Conservation (phyloP, 495 filamentous ascomycete genomes). For the Aspergillus cavernicola region DNA sequence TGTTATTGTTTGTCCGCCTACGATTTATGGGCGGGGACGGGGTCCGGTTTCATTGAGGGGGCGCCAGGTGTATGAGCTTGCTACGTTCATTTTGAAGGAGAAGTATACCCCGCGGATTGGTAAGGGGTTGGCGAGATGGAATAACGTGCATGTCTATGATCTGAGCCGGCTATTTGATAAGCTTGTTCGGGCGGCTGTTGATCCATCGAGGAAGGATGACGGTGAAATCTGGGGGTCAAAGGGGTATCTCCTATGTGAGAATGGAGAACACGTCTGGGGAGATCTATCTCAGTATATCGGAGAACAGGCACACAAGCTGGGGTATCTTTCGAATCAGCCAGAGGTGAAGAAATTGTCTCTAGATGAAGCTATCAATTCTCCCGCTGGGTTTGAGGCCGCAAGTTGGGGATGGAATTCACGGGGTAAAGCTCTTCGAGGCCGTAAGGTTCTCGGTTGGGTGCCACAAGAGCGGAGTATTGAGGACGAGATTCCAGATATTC, state of each 20-base stretch:
- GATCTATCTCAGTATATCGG: conserved; percentile 56
- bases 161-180: conserved; percentile 52
- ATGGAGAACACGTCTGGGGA: conserved; percentile 65
- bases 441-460: conserved; percentile 58
- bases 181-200: conserved; percentile 52
- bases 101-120: conserved; percentile 54
- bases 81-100: conserved; percentile 45
- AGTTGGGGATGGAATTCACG: conserved; percentile 58
- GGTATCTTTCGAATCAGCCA: conserved; percentile 49
- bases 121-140: conserved; percentile 57
- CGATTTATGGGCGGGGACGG: conserved; percentile 63
- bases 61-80: conserved; percentile 54
- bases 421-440: conserved; percentile 51
- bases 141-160: conserved; percentile 65
- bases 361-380: conserved; percentile 24
- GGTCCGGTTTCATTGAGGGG: conserved; percentile 58
- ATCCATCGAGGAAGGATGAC: conserved; percentile 23
- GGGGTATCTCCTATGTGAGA: conserved; percentile 70
- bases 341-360: conserved; percentile 36
- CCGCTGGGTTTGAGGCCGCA: conserved; percentile 26
- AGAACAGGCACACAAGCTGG: conserved; percentile 53
- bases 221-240: conserved; percentile 62
- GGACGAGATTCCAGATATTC: conserved; percentile 46
- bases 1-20: conserved; percentile 66
- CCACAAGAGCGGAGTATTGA: conserved; percentile 46